Evolutionary conservation across 345 rosid species (phyloP).

Genomic region (Syzygium oleosum): DNA sequence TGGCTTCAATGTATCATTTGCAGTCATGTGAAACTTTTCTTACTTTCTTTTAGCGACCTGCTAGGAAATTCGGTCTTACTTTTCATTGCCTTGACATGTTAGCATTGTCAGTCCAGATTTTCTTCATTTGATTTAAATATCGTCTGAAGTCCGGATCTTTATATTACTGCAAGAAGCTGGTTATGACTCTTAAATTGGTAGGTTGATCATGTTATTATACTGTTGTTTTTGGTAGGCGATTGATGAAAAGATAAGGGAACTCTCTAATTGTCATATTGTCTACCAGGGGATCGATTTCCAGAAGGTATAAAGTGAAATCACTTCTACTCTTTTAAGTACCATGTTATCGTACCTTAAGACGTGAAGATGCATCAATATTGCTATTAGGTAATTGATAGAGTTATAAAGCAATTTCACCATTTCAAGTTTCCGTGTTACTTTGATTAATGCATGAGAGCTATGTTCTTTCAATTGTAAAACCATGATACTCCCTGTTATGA

Average conservation of each 20-base stretch:
- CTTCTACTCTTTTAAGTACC: neutral
- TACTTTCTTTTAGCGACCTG: neutral
- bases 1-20: neutral
- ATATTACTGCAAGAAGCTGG: neutral
- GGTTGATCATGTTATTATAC: neutral
- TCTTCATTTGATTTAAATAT: neutral
- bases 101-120: neutral
- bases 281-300: constrained; percentile 65
- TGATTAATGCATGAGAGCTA: neutral
- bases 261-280: constrained; percentile 83
- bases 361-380: neutral
- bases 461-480: neutral
- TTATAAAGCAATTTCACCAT: neutral
- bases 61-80: neutral
- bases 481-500: neutral
- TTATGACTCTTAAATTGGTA: neutral
- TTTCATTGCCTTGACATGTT: neutral
- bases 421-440: neutral
- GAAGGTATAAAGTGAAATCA: constrained; percentile 43
- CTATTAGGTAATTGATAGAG: neutral
- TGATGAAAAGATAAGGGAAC: constrained; percentile 92
- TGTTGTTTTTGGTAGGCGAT: constrained; percentile 52
- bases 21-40: neutral
- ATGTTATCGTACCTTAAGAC: neutral
- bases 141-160: neutral